These are phyloP conservation scores for Bimuria novae-zelandiae DNA, from an alignment of 2,329 filamentous ascomycete genomes.

Conservation along the genomic window DNA sequence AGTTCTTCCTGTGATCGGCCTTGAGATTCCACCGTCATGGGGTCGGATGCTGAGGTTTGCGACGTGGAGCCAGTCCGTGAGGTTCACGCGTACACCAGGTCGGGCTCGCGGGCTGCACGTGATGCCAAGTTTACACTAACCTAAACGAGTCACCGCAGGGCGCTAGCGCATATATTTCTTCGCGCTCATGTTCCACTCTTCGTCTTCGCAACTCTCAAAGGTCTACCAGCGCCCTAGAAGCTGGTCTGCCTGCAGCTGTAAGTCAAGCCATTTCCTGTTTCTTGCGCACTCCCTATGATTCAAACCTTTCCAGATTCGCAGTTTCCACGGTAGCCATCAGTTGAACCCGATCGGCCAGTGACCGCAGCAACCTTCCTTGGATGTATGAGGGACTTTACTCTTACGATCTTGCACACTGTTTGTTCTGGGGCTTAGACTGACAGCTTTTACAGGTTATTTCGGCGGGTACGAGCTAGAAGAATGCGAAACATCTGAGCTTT, in stretches of 20 bases:
- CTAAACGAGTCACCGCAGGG: neutral
- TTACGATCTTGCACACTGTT: neutral
- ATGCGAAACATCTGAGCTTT: too few relatives aligned
- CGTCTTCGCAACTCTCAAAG: neutral
- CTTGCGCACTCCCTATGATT: conserved; percentile 15
- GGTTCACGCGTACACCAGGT: too few relatives aligned
- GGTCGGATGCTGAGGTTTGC: too few relatives aligned
- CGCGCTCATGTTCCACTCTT: neutral
- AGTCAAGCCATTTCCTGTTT: neutral
- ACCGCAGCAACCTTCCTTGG: conserved; percentile 31
- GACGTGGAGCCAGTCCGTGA: too few relatives aligned
- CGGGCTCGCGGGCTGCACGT: too few relatives aligned
- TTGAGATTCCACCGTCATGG: too few relatives aligned
- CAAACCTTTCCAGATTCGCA: conserved; percentile 31
- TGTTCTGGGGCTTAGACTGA: neutral
- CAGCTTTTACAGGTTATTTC: neutral
- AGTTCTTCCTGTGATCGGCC: too few relatives aligned
- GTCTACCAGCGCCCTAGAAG: neutral
- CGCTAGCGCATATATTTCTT: neutral
- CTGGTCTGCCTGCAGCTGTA: neutral
- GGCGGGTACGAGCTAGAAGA: too few relatives aligned
- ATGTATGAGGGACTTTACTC: conserved; percentile 23
- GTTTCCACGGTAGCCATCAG: conserved; percentile 30
- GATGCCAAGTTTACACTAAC: neutral
- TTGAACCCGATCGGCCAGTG: conserved; percentile 23